phyloP scores from a whole-genome alignment of 2,329 filamentous ascomycete species.

The Verticillium nonalfalfae region DNA sequence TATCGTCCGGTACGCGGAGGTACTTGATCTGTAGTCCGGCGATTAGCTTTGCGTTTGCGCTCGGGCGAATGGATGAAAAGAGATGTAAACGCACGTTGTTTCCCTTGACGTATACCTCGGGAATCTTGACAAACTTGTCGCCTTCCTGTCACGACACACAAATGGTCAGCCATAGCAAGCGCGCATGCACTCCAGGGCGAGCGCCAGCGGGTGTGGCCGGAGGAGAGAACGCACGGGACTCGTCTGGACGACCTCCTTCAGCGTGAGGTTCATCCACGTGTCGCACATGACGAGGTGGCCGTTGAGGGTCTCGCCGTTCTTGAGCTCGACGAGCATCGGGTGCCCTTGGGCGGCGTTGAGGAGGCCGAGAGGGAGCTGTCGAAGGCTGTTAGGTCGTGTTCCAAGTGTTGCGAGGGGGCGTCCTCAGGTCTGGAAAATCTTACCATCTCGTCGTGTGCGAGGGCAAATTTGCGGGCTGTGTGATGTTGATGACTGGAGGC shows the following conservation, averaged over 20 bases:
- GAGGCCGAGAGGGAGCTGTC: slow-evolving; percentile 67
- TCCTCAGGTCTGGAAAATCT: neutral
- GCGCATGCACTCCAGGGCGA: neutral
- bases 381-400: neutral
- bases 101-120: slow-evolving; percentile 92
- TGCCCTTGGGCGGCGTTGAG: slow-evolving; percentile 95
- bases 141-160: slow-evolving; percentile 56
- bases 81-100: slow-evolving; percentile 69
- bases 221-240: slow-evolving; percentile 55
- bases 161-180: slow-evolving; percentile 10
- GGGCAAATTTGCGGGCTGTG: neutral
- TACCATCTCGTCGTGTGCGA: slow-evolving; percentile 1
- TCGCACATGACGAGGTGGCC: slow-evolving; percentile 95
- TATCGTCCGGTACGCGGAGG: slow-evolving; percentile 90
- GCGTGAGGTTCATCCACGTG: slow-evolving; percentile 98
- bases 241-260: slow-evolving; percentile 96
- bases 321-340: slow-evolving; percentile 95
- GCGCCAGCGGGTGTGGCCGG: neutral
- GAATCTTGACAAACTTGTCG: slow-evolving; percentile 85
- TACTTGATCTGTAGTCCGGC: slow-evolving; percentile 82
- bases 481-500: neutral
- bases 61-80: neutral
- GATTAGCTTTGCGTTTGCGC: neutral
- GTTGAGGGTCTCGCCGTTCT: slow-evolving; percentile 96
- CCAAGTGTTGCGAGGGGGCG: neutral